Conservation (phyloP, 2,329 filamentous ascomycete genomes). For the Trematosphaeria pertusa region DNA sequence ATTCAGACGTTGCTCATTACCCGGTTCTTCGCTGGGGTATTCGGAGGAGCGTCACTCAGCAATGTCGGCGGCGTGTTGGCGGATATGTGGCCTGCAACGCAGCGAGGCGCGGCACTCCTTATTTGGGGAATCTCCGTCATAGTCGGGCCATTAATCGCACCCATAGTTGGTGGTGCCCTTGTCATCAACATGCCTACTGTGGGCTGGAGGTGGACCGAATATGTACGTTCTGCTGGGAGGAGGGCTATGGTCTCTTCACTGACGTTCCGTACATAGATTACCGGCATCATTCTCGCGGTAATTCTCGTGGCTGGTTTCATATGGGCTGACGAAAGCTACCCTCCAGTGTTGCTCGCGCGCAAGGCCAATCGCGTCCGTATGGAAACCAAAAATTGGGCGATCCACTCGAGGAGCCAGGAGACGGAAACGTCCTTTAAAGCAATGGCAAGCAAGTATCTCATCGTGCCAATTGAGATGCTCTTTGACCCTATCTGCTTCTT, state of each 20-base stretch:
- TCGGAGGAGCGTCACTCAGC: constrained; percentile 47
- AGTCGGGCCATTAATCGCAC: constrained; percentile 37
- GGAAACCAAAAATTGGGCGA: constrained; percentile 52
- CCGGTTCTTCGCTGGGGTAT: constrained; percentile 59
- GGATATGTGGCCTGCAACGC: constrained; percentile 23
- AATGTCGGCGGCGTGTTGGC: constrained; percentile 26
- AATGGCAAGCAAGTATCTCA: constrained; percentile 67
- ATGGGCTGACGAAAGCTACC: constrained; percentile 61
- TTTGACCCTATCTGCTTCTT: constrained; percentile 72
- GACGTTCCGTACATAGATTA: constrained; percentile 51
- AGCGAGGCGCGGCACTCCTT: constrained; percentile 22
- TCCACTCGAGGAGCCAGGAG: constrained; percentile 46
- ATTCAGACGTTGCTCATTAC: constrained; percentile 57
- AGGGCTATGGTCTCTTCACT: not conserved
- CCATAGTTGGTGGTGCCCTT: constrained; percentile 62
- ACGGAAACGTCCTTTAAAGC: constrained; percentile 68
- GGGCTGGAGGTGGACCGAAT: constrained; percentile 60
- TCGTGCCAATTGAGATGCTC: constrained; percentile 70
- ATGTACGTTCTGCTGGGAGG: constrained; percentile 42
- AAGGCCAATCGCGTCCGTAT: constrained; percentile 60
- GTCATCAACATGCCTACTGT: constrained; percentile 50
- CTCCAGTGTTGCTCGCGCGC: constrained; percentile 59
- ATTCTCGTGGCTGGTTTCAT: constrained; percentile 54
- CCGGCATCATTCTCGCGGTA: constrained; percentile 59
- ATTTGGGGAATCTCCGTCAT: constrained; percentile 22